A percentile compares a stretch with the other conserved stretches of the same genome.
Conservation (phyloP, 2,329 filamentous ascomycete genomes). For the Coccinonectria pachysandricola region DNA sequence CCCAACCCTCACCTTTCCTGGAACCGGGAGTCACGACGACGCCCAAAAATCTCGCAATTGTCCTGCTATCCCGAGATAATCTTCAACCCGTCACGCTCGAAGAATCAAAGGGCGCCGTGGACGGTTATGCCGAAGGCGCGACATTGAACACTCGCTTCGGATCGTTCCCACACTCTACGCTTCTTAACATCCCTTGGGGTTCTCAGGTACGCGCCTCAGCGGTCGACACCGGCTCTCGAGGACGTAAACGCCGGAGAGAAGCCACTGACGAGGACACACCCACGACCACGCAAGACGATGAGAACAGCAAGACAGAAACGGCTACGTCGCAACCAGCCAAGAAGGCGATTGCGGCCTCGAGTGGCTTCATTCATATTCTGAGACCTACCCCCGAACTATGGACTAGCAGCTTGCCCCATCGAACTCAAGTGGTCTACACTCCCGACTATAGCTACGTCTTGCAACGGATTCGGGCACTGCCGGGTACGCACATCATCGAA, state of each 20-base stretch:
- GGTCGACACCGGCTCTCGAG: slow-evolving; percentile 85
- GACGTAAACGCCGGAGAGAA: slow-evolving; percentile 53
- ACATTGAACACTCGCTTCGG: slow-evolving; percentile 90
- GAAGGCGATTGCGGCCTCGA: slow-evolving; percentile 42
- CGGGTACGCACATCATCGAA: slow-evolving; percentile 65
- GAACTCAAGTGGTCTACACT: slow-evolving; percentile 80
- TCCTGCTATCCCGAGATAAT: slow-evolving; percentile 82
- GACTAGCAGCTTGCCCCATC: slow-evolving; percentile 69
- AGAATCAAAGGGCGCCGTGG: slow-evolving; percentile 48
- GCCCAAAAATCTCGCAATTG: slow-evolving; percentile 62
- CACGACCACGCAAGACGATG: slow-evolving; percentile 25
- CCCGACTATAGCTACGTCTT: slow-evolving; percentile 80
- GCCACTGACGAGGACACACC: slow-evolving; percentile 34
- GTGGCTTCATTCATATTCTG: slow-evolving; percentile 70
- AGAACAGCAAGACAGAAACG: slow-evolving; percentile 17
- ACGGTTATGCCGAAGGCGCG: slow-evolving; percentile 66
- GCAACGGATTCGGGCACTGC: slow-evolving; percentile 62
- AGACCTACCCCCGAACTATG: slow-evolving; percentile 73
- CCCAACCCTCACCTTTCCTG: slow-evolving; percentile 64
- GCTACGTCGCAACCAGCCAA: slow-evolving; percentile 29
- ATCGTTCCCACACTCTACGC: slow-evolving; percentile 72
- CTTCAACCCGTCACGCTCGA: slow-evolving; percentile 66
- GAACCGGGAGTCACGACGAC: slow-evolving; percentile 54
- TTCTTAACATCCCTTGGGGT: slow-evolving; percentile 77
- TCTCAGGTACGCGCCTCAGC: slow-evolving; percentile 82